Evolutionary conservation across 371 early-diverging fungal genomes (phyloP).

Genomic region (Mortierella sp.): DNA sequence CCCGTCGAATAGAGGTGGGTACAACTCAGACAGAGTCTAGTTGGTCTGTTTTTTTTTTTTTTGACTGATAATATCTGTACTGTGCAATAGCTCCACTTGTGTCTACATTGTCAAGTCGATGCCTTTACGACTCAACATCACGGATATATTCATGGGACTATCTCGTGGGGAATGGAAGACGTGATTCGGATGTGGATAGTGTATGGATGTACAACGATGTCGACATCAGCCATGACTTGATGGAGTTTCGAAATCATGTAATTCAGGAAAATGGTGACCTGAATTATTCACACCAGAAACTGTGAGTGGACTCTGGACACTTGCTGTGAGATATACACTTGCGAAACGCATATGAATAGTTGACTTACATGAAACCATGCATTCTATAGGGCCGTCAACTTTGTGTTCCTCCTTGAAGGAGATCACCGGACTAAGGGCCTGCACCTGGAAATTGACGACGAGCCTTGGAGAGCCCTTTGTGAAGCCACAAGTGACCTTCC

Average conservation of each 20-base stretch:
- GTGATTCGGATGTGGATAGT: conserved; percentile 12
- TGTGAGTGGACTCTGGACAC: conserved; percentile 16
- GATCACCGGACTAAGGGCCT: conserved; percentile 19
- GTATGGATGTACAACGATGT: conserved; percentile 9
- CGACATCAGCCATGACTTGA: conserved; percentile 10
- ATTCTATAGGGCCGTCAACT: conserved; percentile 23
- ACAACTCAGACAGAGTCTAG: conserved; percentile 1
- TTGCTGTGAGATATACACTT: conserved; percentile 6
- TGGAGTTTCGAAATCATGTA: conserved; percentile 19
- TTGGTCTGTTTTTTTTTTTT: conserved; percentile 1
- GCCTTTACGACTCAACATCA: conserved; percentile 14
- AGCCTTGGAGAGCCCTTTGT: conserved; percentile 22
- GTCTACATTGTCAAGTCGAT: not conserved
- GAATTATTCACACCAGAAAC: conserved; percentile 14
- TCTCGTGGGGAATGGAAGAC: conserved; percentile 16
- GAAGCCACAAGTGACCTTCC: conserved; percentile 22
- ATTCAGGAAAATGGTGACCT: conserved; percentile 16
- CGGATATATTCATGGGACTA: conserved; percentile 16
- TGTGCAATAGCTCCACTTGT: conserved; percentile 9
- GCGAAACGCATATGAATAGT: conserved; percentile 11
- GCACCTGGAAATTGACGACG: conserved; percentile 16
- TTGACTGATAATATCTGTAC: conserved; percentile 3
- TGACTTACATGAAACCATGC: conserved; percentile 16
- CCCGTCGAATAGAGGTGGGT: conserved; percentile 7
- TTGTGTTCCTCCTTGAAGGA: conserved; percentile 20